Base-by-base conservation (phyloP, 2,329 filamentous ascomycete species). In the Exophiala phaeomuriformis region DNA sequence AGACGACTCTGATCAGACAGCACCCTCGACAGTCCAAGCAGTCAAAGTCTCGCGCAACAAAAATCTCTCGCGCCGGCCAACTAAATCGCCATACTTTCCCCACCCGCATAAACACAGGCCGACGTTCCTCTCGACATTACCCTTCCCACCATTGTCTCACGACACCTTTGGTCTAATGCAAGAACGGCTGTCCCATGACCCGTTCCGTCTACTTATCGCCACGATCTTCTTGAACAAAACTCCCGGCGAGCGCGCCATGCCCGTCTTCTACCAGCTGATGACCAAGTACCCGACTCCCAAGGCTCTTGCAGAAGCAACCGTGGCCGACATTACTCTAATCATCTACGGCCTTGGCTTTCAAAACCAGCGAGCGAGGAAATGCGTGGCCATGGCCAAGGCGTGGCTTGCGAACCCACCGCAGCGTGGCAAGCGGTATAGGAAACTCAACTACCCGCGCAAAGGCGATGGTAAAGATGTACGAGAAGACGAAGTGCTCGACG, bases 171-270 rank as follows among this genome's bases (percentile, higher is more conserved):
- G 90, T 0, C 77, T 96, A 1, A 82, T 95, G 36, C 90, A 96
- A 67, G 90, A 95, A 66, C 79, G 84, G 59, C 79, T 95, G 10
- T 82, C 83, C 1, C 69, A 79, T 47, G 78, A 89, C 52, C 86
- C 90, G 0, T 95, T 94, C 68, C 84, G 83, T 59, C 79, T 96
- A 1, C 78, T 95, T 1, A 76, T 95, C 31, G 89, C 86, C 8
- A 84, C 90, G 3, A 89, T 88, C 0, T 90, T 95, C 63, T 81
- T 95, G 31, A 91, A 91, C 67, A 83, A 86, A 55, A 95, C 90
- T 0, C 77, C 81, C 2, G 90, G 88, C 7, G 78, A 75, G 44
- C 76, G 81, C 6, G 88, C 90, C 3, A 83, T 93, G 30, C 90
- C 90, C 0, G 76, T 86, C 0, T 85, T 95, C 60, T 84, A 83